phyloP scores from a whole-genome alignment of 257 asterid genomes.

The Parsonsia alboflavescens region DNA sequence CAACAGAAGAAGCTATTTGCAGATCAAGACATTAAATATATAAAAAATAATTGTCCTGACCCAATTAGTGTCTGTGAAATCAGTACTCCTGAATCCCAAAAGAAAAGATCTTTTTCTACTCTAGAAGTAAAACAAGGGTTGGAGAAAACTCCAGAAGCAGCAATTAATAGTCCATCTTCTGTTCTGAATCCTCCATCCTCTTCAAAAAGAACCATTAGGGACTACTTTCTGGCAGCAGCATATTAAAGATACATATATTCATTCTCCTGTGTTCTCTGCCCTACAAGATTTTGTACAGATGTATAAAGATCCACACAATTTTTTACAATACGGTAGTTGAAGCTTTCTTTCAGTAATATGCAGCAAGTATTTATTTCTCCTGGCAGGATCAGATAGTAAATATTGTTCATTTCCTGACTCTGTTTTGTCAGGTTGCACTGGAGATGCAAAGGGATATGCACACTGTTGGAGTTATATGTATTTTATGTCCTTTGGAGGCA shows the following conservation, averaged over 20 bases:
- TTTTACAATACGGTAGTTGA: background rate
- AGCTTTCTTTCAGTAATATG: background rate
- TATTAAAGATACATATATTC: conserved; percentile 11
- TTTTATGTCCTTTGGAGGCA: background rate
- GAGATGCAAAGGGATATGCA: background rate
- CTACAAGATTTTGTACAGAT: background rate
- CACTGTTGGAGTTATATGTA: too few species aligned
- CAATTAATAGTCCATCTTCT: conserved; percentile 70
- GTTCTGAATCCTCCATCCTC: conserved; percentile 89
- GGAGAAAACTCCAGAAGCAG: conserved; percentile 55
- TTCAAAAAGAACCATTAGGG: conserved; percentile 70
- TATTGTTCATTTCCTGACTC: background rate
- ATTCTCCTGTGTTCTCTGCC: background rate
- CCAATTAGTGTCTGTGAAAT: conserved; percentile 30
- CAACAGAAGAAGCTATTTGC: conserved; percentile 53
- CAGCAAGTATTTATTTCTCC: background rate
- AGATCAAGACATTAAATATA: conserved; percentile 34
- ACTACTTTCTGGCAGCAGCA: conserved; percentile 55
- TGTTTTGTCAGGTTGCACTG: background rate
- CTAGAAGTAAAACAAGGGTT: conserved; percentile 35
- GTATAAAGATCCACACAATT: conserved; percentile 1
- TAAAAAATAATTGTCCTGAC: conserved; percentile 28
- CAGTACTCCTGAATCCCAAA: conserved; percentile 66
- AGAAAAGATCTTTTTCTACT: conserved; percentile 33
- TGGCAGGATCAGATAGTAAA: background rate